Percentiles rank a stretch among this genome's conserved stretches.
phyloP scores from a whole-genome alignment of 179 eudicot species.

The Drosera spatulata region DNA sequence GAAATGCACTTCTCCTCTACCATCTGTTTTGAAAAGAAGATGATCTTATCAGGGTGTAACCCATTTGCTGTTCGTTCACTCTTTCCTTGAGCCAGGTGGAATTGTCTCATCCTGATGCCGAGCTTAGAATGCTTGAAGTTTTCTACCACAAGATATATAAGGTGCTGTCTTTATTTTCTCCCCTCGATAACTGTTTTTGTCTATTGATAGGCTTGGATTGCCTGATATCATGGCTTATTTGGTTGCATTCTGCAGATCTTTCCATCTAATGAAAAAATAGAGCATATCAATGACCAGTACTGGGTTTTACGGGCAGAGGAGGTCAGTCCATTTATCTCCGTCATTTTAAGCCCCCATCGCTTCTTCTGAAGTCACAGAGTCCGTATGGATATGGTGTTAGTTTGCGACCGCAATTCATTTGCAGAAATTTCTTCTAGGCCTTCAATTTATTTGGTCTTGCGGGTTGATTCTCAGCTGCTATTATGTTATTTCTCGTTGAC shows the following conservation, averaged over 20 bases:
- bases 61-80: neutral
- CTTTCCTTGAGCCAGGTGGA: slow-evolving; percentile 40
- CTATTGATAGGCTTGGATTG: neutral
- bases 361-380: too few relatives aligned
- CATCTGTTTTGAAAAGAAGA: too few relatives aligned
- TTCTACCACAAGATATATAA: slow-evolving; percentile 86
- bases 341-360: neutral
- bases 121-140: slow-evolving; percentile 80
- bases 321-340: slow-evolving; percentile 25
- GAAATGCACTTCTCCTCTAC: too few relatives aligned
- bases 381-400: too few relatives aligned
- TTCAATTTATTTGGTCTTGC: neutral
- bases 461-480: neutral
- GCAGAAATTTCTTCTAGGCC: too few relatives aligned
- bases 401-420: too few relatives aligned
- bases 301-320: slow-evolving; percentile 94
- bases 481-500: neutral
- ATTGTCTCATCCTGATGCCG: slow-evolving; percentile 71
- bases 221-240: neutral
- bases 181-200: neutral
- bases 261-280: slow-evolving; percentile 71
- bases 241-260: slow-evolving; percentile 44
- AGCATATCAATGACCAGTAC: slow-evolving; percentile 82
- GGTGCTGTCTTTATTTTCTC: slow-evolving; percentile 14
- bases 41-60: neutral